phyloP scores from a whole-genome alignment of 805 yeast species.

The Kazachstania kunashirensis region DNA sequence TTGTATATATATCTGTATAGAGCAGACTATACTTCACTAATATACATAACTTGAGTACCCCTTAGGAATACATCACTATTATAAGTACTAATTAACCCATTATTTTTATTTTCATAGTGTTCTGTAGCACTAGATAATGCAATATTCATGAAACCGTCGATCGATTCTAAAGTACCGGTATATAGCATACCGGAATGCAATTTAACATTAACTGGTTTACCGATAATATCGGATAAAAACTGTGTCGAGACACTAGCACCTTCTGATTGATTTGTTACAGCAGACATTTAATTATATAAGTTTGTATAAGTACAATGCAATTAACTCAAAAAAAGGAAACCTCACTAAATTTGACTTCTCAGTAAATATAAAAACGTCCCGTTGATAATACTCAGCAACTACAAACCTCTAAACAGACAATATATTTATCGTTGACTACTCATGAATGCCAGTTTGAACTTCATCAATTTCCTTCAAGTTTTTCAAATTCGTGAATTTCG shows the following conservation, averaged over 20 bases:
- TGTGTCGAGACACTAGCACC: constrained; percentile 51
- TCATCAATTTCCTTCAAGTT: no score
- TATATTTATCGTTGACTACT: no score
- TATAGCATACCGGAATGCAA: constrained; percentile 82
- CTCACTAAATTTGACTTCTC: no score
- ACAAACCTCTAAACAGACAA: no score
- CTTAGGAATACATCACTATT: constrained; percentile 29
- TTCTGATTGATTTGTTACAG: constrained; percentile 2
- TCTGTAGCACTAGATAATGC: constrained; percentile 76
- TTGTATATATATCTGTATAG: background rate
- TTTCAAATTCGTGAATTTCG: no score
- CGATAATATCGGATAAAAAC: constrained; percentile 70
- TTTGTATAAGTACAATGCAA: no score
- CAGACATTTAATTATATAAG: constrained; percentile 2
- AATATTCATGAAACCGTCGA: constrained; percentile 95
- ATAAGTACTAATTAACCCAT: constrained; percentile 26
- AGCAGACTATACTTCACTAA: constrained; percentile 22
- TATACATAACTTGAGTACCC: constrained; percentile 31
- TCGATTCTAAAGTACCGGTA: constrained; percentile 67
- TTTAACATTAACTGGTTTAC: constrained; percentile 72
- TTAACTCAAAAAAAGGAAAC: no score
- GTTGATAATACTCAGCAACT: no score
- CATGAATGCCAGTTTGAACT: no score
- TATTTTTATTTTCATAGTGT: constrained; percentile 26
- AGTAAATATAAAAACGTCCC: no score